These are phyloP conservation scores for Noccaea caerulescens DNA, from an alignment of 345 rosid species.

Conservation along the genomic window DNA sequence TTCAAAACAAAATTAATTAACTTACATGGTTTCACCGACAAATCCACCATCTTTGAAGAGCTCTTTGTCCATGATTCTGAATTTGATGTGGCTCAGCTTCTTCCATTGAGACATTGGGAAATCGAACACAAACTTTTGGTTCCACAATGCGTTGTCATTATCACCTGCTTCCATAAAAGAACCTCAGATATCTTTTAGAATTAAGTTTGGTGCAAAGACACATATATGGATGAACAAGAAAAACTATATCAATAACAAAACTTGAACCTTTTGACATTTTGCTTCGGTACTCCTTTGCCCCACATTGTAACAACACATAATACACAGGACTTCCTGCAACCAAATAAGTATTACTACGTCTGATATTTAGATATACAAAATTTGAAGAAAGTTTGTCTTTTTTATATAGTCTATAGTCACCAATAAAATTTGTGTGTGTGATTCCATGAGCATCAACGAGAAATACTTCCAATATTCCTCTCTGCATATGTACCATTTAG, in stretches of 20 bases:
- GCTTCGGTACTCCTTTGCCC: slow-evolving; percentile 61
- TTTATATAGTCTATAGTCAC: slow-evolving; percentile 45
- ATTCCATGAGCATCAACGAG: slow-evolving; percentile 85
- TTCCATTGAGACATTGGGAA: slow-evolving; percentile 59
- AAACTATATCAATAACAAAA: slow-evolving; percentile 2
- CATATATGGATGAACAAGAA: background rate
- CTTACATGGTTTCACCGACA: slow-evolving; percentile 79
- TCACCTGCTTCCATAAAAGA: slow-evolving; percentile 49
- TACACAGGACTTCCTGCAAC: slow-evolving; percentile 63
- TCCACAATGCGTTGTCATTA: slow-evolving; percentile 67
- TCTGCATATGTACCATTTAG: slow-evolving; percentile 47
- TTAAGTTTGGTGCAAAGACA: background rate
- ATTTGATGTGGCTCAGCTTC: slow-evolving; percentile 55
- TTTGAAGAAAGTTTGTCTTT: background rate
- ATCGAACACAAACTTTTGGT: slow-evolving; percentile 76
- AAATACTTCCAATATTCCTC: slow-evolving; percentile 73
- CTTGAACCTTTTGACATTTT: slow-evolving; percentile 67
- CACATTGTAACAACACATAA: slow-evolving; percentile 67
- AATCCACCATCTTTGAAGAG: slow-evolving; percentile 60
- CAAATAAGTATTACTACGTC: slow-evolving; percentile 1
- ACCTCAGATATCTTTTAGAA: background rate
- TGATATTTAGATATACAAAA: slow-evolving; percentile 2
- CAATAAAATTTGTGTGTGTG: slow-evolving; percentile 63
- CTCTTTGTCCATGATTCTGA: slow-evolving; percentile 70
- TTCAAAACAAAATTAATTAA: background rate